These are phyloP conservation scores for Mycena olivaceomarginata DNA, from an alignment of 768 basidiomycete genomes.

Conservation along the genomic window DNA sequence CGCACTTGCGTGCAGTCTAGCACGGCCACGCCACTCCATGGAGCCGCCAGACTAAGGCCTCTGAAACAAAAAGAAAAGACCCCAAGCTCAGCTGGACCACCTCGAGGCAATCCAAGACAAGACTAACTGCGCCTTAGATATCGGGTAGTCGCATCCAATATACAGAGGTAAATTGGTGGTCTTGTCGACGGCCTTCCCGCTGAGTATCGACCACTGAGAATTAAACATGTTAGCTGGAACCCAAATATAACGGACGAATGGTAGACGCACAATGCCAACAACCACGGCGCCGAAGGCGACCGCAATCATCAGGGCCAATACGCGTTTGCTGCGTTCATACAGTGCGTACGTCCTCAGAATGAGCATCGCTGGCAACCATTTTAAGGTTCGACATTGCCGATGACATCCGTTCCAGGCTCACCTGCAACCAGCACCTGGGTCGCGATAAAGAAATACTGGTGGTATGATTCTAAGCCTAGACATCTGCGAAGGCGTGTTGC, in stretches of 20 bases:
- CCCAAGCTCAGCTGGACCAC: neutral
- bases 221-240: too few relatives aligned
- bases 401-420: neutral
- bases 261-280: conserved; percentile 23
- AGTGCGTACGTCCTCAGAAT: conserved; percentile 44
- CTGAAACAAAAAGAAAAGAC: neutral
- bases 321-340: conserved; percentile 41
- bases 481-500: conserved; percentile 4
- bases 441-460: conserved; percentile 37
- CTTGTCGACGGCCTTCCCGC: conserved; percentile 2
- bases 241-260: neutral
- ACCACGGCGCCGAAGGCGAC: conserved; percentile 14
- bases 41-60: neutral
- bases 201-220: conserved; percentile 33
- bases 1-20: conserved; percentile 9
- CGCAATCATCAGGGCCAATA: conserved; percentile 3
- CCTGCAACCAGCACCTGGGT: conserved; percentile 30
- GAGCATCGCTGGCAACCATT: conserved; percentile 28
- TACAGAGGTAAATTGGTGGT: conserved; percentile 15
- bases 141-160: conserved; percentile 30
- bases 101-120: neutral
- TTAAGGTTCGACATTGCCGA: neutral
- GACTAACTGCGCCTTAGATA: conserved; percentile 27
- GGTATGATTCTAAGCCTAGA: conserved; percentile 25
- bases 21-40: conserved; percentile 14